A percentile compares a stretch with the other conserved stretches of the same genome.
phyloP scores from a whole-genome alignment of 495 filamentous ascomycete species.

The Echria macrotheca region DNA sequence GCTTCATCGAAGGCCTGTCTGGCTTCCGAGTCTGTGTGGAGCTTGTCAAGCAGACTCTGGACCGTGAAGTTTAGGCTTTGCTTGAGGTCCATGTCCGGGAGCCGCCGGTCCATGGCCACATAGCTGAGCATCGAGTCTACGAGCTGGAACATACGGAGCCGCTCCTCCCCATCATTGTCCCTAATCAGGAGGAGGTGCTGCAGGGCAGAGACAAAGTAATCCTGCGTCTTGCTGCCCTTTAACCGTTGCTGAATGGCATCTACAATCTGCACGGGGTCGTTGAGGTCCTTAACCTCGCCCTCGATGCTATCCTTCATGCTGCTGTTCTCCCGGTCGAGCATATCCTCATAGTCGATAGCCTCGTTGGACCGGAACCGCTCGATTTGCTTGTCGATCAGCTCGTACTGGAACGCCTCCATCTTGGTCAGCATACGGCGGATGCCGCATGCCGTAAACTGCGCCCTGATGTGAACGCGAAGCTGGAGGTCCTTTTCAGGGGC shows the following conservation, averaged over 20 bases:
- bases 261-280: slow-evolving; percentile 85
- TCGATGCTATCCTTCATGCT: slow-evolving; percentile 88
- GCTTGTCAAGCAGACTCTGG: slow-evolving; percentile 85
- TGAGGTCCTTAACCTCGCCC: slow-evolving; percentile 88
- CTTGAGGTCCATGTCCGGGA: slow-evolving; percentile 96
- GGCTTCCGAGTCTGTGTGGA: slow-evolving; percentile 95
- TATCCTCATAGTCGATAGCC: slow-evolving; percentile 95
- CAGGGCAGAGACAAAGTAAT: slow-evolving; percentile 93
- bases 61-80: slow-evolving; percentile 97
- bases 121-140: slow-evolving; percentile 98
- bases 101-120: slow-evolving; percentile 93
- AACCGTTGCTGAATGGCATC: slow-evolving; percentile 89
- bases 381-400: slow-evolving; percentile 96
- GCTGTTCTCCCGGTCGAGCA: slow-evolving; percentile 84
- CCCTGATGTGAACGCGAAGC: slow-evolving; percentile 86
- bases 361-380: slow-evolving; percentile 91
- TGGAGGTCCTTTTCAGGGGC: slow-evolving; percentile 84
- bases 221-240: slow-evolving; percentile 74
- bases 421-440: slow-evolving; percentile 91
- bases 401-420: slow-evolving; percentile 98
- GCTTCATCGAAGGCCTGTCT: slow-evolving; percentile 87
- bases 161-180: slow-evolving; percentile 88
- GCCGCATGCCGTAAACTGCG: slow-evolving; percentile 93
- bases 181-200: slow-evolving; percentile 93
- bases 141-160: slow-evolving; percentile 93